Percentiles rank a stretch among this genome's conserved stretches.
Conservation (phyloP, 179 eudicot genomes). For the Silene vulgaris region DNA sequence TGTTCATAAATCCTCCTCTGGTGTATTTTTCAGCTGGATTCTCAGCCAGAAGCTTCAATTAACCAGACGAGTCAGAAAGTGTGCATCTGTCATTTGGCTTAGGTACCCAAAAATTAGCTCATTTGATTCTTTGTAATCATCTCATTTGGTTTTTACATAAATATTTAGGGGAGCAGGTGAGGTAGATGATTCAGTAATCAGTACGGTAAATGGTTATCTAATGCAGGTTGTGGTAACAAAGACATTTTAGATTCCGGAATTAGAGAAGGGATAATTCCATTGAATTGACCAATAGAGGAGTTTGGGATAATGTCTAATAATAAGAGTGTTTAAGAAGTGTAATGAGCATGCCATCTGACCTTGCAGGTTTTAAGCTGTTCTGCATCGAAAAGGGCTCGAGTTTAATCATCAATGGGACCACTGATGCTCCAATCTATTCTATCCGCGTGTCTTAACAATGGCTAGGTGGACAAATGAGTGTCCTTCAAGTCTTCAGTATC, state of each 20-base stretch:
- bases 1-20: neutral
- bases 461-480: slow-evolving; percentile 26
- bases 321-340: neutral
- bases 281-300: no score
- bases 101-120: neutral
- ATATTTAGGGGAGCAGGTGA: no score
- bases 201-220: no score
- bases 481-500: slow-evolving; percentile 22
- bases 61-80: neutral
- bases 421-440: slow-evolving; percentile 4
- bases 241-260: no score
- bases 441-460: neutral
- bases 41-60: slow-evolving; percentile 8
- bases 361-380: slow-evolving; percentile 18
- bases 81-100: slow-evolving; percentile 20
- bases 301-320: no score
- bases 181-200: no score
- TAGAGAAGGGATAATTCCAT: no score
- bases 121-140: no score
- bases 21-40: no score
- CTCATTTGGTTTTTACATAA: no score
- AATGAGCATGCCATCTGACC: slow-evolving; percentile 19
- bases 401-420: slow-evolving; percentile 17
- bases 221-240: no score
- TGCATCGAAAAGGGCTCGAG: slow-evolving; percentile 4